These are phyloP conservation scores for Paecilomyces dactylethromorphus DNA, from an alignment of 2,329 filamentous ascomycete genomes.

Conservation along the genomic window DNA sequence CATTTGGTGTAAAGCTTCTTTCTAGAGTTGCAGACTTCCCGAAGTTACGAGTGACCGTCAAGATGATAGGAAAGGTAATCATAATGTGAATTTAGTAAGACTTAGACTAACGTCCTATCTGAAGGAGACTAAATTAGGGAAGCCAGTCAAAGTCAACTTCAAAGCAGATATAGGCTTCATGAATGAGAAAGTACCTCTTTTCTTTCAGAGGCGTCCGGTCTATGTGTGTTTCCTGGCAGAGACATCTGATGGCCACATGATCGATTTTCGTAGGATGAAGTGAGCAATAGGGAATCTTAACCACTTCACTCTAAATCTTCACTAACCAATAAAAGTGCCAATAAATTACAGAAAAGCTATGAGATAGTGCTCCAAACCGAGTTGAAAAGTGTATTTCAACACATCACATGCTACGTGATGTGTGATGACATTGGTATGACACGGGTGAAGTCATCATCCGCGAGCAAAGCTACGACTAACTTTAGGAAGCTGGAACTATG, in stretches of 20 bases:
- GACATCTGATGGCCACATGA: slow-evolving; percentile 59
- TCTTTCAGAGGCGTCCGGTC: slow-evolving; percentile 59
- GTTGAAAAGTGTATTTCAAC: slow-evolving; percentile 48
- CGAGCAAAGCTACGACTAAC: slow-evolving; percentile 7
- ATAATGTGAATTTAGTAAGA: slow-evolving; percentile 18
- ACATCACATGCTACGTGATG: slow-evolving; percentile 63
- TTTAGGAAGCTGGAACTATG: slow-evolving; percentile 47
- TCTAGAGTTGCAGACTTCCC: slow-evolving; percentile 66
- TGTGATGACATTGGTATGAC: slow-evolving; percentile 72
- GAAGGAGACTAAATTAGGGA: slow-evolving; percentile 19
- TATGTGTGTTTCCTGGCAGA: slow-evolving; percentile 70
- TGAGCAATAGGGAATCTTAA: slow-evolving; percentile 18
- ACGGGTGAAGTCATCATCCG: neutral
- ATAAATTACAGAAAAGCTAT: slow-evolving; percentile 56
- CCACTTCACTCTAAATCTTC: neutral
- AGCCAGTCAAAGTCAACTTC: slow-evolving; percentile 53
- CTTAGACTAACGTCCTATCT: neutral
- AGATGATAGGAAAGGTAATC: slow-evolving; percentile 41
- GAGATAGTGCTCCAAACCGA: slow-evolving; percentile 55
- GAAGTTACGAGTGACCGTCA: slow-evolving; percentile 51
- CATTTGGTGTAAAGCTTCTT: slow-evolving; percentile 68
- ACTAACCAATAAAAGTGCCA: slow-evolving; percentile 44
- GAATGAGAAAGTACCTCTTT: slow-evolving; percentile 56
- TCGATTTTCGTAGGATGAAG: slow-evolving; percentile 62
- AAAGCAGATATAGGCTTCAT: slow-evolving; percentile 63